Evolutionary conservation across 495 filamentous ascomycete genomes (phyloP).

Genomic region (Aspergillus cristatus): DNA sequence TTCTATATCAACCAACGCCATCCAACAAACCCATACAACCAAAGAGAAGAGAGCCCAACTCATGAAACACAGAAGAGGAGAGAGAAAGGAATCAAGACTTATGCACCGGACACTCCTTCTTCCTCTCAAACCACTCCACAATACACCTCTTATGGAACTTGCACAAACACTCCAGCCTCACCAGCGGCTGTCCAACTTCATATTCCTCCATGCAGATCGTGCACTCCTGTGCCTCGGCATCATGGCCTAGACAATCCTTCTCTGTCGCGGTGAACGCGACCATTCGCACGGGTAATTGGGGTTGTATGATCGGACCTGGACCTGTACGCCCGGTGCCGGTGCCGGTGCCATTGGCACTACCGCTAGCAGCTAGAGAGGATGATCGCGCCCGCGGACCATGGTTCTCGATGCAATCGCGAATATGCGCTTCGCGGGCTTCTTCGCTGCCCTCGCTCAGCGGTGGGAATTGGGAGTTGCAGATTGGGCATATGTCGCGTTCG

Average conservation of each 20-base stretch:
- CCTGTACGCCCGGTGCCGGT: too few species aligned
- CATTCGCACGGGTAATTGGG: slow-evolving; percentile 36
- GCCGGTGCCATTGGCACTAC: too few species aligned
- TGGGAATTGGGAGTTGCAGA: slow-evolving; percentile 73
- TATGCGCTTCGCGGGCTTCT: slow-evolving; percentile 61
- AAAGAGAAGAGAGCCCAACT: too few species aligned
- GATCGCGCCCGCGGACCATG: slow-evolving; percentile 17
- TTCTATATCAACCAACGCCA: too few species aligned
- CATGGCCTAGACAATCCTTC: slow-evolving; percentile 78
- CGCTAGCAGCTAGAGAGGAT: slow-evolving; percentile 10
- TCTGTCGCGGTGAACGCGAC: slow-evolving; percentile 73
- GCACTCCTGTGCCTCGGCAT: slow-evolving; percentile 58
- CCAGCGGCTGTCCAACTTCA: slow-evolving; percentile 72
- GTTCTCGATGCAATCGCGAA: slow-evolving; percentile 60
- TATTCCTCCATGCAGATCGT: slow-evolving; percentile 97
- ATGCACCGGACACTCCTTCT: slow-evolving; percentile 47
- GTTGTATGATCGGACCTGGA: slow-evolving; percentile 4
- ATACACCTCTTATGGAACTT: slow-evolving; percentile 77
- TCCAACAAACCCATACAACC: too few species aligned
- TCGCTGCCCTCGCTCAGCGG: slow-evolving; percentile 50
- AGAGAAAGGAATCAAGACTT: slow-evolving; percentile 19
- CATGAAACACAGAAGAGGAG: too few species aligned
- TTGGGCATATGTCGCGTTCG: slow-evolving; percentile 86
- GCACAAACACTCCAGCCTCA: slow-evolving; percentile 82
- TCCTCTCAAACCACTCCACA: slow-evolving; percentile 44